phyloP scores from a whole-genome alignment of 2,329 filamentous ascomycete genomes.

The Epichloe festucae region DNA sequence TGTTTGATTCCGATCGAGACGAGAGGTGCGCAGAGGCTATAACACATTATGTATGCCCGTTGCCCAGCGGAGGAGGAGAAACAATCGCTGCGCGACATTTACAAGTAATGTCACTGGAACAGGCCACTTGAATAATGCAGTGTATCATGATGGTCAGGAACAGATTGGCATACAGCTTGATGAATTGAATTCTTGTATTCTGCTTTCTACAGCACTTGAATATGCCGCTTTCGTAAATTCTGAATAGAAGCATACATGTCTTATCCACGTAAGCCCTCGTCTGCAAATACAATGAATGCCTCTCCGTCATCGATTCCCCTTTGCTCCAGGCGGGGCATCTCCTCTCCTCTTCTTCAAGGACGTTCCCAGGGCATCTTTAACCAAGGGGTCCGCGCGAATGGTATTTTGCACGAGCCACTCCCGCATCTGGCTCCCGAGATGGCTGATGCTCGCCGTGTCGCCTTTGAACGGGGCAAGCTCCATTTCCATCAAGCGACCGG shows the following conservation, averaged over 20 bases:
- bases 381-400: conserved; percentile 66
- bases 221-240: too few relatives aligned
- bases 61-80: too few relatives aligned
- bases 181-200: too few relatives aligned
- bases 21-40: conserved; percentile 44
- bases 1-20: conserved; percentile 51
- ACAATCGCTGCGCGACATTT: too few relatives aligned
- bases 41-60: conserved; percentile 5
- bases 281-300: not conserved
- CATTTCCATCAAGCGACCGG: conserved; percentile 56
- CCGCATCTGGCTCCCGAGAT: conserved; percentile 56
- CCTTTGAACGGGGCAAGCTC: conserved; percentile 71
- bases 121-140: too few relatives aligned
- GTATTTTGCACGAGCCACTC: conserved; percentile 84
- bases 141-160: too few relatives aligned
- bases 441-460: conserved; percentile 50
- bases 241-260: not conserved
- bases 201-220: too few relatives aligned
- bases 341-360: conserved; percentile 49
- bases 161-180: too few relatives aligned
- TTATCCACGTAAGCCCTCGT: not conserved
- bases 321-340: conserved; percentile 50
- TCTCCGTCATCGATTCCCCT: conserved; percentile 28
- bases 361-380: conserved; percentile 62
- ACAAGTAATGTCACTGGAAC: too few relatives aligned